Conservation (phyloP, 768 basidiomycete species). For the Astraeus odoratus region DNA sequence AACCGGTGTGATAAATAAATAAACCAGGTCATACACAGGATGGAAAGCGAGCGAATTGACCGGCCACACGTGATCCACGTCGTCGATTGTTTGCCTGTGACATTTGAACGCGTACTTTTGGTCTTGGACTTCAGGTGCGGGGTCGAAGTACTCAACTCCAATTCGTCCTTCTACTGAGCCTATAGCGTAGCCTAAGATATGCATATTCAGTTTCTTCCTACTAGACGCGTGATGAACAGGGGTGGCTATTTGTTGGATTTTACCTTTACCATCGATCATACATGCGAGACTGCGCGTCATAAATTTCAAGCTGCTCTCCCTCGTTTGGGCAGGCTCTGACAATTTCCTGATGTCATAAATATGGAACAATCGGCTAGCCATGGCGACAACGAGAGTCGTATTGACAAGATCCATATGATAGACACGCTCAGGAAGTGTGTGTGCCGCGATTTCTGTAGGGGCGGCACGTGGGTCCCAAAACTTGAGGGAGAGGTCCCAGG, state of each 20-base stretch:
- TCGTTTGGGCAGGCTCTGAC: constrained; percentile 62
- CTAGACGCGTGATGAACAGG: constrained; percentile 1
- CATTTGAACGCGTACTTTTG: constrained; percentile 88
- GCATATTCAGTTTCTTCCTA: neutral
- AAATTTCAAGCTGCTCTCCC: constrained; percentile 93
- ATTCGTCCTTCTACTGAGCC: constrained; percentile 94
- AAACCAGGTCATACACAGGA: constrained; percentile 50
- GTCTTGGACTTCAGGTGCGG: constrained; percentile 69
- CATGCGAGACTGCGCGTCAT: constrained; percentile 89
- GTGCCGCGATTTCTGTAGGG: constrained; percentile 46
- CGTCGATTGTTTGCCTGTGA: constrained; percentile 84
- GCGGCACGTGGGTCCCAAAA: constrained; percentile 79
- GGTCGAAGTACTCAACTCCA: constrained; percentile 95
- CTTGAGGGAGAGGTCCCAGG: constrained; percentile 86
- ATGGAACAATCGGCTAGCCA: constrained; percentile 86
- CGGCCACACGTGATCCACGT: constrained; percentile 93
- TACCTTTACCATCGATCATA: constrained; percentile 90
- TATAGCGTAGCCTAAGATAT: constrained; percentile 72
- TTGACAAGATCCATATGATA: constrained; percentile 79
- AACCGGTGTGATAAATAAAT: no score
- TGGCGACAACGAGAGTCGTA: constrained; percentile 80
- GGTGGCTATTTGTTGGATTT: constrained; percentile 6
- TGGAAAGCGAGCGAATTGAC: constrained; percentile 96
- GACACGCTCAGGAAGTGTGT: constrained; percentile 73
- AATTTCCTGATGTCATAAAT: constrained; percentile 86